phyloP scores from a whole-genome alignment of 2,329 filamentous ascomycete genomes.

The Ascochyta koolunga region DNA sequence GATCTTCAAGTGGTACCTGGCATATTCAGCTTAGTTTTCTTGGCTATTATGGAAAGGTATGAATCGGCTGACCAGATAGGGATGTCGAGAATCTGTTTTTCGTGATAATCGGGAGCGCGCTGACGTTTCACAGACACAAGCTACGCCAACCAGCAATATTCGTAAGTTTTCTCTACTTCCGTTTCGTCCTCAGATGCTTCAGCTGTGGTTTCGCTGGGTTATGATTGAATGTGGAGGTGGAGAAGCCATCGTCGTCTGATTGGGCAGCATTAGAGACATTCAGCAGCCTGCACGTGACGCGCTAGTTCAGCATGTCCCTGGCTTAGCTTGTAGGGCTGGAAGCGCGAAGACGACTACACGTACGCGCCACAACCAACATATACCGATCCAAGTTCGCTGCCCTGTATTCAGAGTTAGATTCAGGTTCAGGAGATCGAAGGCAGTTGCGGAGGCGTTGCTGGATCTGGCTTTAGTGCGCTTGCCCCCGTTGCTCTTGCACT shows the following conservation, averaged over 20 bases:
- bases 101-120: constrained; percentile 11
- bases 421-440: not conserved
- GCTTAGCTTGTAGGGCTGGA: constrained; percentile 12
- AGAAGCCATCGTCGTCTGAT: constrained; percentile 24
- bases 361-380: not conserved
- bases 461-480: not conserved
- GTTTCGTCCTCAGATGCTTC: constrained; percentile 5
- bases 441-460: not conserved
- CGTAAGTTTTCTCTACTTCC: not conserved
- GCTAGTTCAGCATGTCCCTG: constrained; percentile 1
- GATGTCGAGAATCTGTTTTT: not conserved
- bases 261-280: constrained; percentile 28
- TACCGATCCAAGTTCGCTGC: not conserved
- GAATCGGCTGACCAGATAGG: too few relatives aligned
- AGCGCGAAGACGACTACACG: constrained; percentile 5
- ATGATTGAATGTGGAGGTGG: constrained; percentile 4
- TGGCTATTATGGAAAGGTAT: too few relatives aligned
- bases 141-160: constrained; percentile 13
- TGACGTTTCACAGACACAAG: constrained; percentile 2
- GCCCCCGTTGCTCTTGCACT: not conserved
- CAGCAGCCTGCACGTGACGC: constrained; percentile 36
- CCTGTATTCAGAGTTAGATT: not conserved
- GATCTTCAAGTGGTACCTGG: not conserved
- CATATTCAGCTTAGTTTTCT: too few relatives aligned
- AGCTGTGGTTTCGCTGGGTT: constrained; percentile 6